Evolutionary conservation across 164 flowering plant genomes (phyloP).

Genomic region (Macadamia tetraphylla): DNA sequence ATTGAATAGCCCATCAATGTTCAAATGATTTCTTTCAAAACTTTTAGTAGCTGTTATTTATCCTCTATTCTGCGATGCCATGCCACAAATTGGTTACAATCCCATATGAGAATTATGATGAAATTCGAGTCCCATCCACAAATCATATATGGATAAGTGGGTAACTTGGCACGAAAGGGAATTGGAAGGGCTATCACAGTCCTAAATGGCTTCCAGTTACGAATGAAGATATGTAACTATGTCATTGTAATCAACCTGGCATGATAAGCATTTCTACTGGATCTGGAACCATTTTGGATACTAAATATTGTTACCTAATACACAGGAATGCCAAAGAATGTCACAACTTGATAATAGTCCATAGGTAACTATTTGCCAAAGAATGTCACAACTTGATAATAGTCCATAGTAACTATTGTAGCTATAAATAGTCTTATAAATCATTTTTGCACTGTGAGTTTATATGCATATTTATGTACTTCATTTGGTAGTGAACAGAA

Average conservation of each 20-base stretch:
- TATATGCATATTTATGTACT: too few species aligned
- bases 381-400: too few species aligned
- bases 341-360: neutral
- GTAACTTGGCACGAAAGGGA: neutral
- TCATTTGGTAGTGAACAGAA: too few species aligned
- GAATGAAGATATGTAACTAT: too few species aligned
- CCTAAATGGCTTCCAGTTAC: neutral
- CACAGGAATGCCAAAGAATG: neutral
- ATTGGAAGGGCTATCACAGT: neutral
- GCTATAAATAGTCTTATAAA: neutral
- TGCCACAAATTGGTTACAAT: neutral
- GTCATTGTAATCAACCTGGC: neutral
- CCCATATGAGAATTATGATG: neutral
- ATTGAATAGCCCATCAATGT: too few species aligned
- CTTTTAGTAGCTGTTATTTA: neutral
- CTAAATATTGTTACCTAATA: neutral
- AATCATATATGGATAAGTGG: too few species aligned
- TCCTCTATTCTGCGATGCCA: neutral
- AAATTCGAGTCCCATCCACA: neutral
- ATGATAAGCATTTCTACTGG: neutral
- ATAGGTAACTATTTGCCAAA: too few species aligned
- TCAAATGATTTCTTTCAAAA: neutral
- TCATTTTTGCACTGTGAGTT: neutral
- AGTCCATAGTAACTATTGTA: too few species aligned
- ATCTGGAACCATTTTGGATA: neutral